Base-by-base conservation (phyloP, 208 protist species). In the Trypanosomatidae sp. region DNA sequence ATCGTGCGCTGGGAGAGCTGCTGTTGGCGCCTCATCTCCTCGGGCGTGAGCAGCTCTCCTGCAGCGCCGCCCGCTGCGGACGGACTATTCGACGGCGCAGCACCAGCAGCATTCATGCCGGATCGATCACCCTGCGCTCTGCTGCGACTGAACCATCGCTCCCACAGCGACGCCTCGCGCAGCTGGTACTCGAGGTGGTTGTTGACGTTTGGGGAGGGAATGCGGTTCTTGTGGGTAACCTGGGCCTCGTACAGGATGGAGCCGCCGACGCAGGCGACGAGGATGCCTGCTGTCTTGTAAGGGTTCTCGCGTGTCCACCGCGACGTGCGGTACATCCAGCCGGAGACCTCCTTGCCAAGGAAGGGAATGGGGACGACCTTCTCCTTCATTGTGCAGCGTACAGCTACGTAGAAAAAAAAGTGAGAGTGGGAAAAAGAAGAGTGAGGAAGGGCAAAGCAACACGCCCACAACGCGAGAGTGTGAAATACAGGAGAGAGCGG, bases 121-220 rank as follows among this genome's bases (percentile, higher is more conserved):
- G n/a, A n/a, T n/a, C n/a, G n/a, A n/a, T n/a, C 56, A 52, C 33
- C 66, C 28, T 33, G 36, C 52, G 62, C 71, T 44, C 22, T 69
- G 62, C 62, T 59, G 33, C 74, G 67, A 25, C 62, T 69, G 36
- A 81, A 74, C 71, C 76, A 79, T 17, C 76, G 79, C 55, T 80
- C 71, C 76, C 69, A 77, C 30, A 81, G 65, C 19, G 75, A 81
- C 8, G 85, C 82, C 46, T 77, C 75, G 60, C 77, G 84, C 12
- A 95, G 77, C 62, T 89, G 79, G 60, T 95, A 95, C 82, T 92
- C 86, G 10, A 95, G 84, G 71, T 95, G 91, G 49, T 95, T 95
- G 58, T 86, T 88, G 39, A 95, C 86, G 79, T 95, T 91, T 1
- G 91, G 91, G 10, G 89, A 94, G 15, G 81, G 82, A 62, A 95